Evolutionary conservation across 371 early-diverging fungal genomes (phyloP).

Genomic region (Batkoa obscura): DNA sequence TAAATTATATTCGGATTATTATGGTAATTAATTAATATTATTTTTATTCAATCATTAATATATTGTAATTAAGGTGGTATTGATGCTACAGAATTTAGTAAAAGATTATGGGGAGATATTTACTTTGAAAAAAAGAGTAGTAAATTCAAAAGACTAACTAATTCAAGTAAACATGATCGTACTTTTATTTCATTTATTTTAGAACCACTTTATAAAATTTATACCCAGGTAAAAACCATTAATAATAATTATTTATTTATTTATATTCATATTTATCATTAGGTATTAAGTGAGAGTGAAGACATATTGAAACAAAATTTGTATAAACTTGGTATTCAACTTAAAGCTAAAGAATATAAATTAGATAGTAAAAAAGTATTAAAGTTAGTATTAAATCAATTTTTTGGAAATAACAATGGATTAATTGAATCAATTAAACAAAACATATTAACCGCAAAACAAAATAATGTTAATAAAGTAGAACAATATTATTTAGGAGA

Average conservation of each 20-base stretch:
- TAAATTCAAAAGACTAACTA: constrained; percentile 52
- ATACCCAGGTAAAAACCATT: constrained; percentile 38
- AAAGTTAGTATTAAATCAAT: constrained; percentile 56
- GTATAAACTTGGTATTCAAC: constrained; percentile 51
- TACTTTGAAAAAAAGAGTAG: constrained; percentile 63
- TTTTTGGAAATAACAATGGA: constrained; percentile 76
- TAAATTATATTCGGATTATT: constrained; percentile 61
- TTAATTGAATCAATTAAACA: constrained; percentile 77
- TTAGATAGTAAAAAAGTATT: constrained; percentile 71
- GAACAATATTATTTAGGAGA: constrained; percentile 54
- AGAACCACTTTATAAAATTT: constrained; percentile 90
- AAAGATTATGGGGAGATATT: constrained; percentile 92
- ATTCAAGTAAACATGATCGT: constrained; percentile 34
- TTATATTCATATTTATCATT: neutral
- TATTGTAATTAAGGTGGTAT: constrained; percentile 22
- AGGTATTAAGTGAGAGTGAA: constrained; percentile 46
- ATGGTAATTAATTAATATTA: constrained; percentile 16
- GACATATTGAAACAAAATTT: constrained; percentile 47
- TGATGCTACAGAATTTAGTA: constrained; percentile 62
- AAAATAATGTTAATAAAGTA: constrained; percentile 39
- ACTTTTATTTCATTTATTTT: constrained; percentile 94
- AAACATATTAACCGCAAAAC: constrained; percentile 64
- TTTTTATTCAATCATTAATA: neutral
- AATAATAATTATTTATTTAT: neutral
- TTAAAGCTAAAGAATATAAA: constrained; percentile 55